Evolutionary conservation across 176 grass and related monocot species (phyloP), one percentile per base, ranked within the genome.

Genomic region (Ensete ventricosum): DNA sequence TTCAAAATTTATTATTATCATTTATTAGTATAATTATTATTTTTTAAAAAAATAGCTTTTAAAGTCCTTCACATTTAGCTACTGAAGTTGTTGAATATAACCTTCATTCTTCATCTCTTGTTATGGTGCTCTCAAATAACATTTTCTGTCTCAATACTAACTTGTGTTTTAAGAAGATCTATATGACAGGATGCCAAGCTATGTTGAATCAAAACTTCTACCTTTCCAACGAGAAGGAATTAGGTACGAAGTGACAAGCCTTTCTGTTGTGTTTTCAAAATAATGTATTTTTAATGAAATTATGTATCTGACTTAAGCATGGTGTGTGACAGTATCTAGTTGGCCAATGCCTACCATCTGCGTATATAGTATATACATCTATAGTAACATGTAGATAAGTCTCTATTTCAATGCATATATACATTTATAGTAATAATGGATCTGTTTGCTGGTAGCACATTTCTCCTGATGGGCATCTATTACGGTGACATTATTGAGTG

Each of bases 161-260:
- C 14, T 51, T 82, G 11, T 76, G 57, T 84, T 63, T 48, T 80
- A 66, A 19, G 73, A 88, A 97, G 94, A 75, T 89, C 68, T 90
- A 55, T 97, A 97, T 81, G 80, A 75, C 76, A 93, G 75, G 71
- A 93, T 97, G 67, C 86, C 94, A n/a, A 29, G 77, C 52, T 70
- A 88, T 74, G 55, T 97, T 75, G 88, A 97, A 64, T 85, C 73
- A 2, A 90, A 90, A 72, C 94, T 97, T 73, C 87, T 97, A 81
- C 77, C 84, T 53, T 97, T 97, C 79, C 94, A 97, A 80, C 81
- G 84, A 75, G 94, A 97, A 82, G 88, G 94, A 13, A 70, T 97
- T 75, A 91, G 89, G 89, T 96, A 83, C 75, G 19, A n/a, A 50
- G 27, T 70, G 51, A 16, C 50, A 13, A 9, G 7, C 11, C 1